Evolutionary conservation across 768 basidiomycete species (phyloP).

Genomic region (Glaciozyma antarctica): DNA sequence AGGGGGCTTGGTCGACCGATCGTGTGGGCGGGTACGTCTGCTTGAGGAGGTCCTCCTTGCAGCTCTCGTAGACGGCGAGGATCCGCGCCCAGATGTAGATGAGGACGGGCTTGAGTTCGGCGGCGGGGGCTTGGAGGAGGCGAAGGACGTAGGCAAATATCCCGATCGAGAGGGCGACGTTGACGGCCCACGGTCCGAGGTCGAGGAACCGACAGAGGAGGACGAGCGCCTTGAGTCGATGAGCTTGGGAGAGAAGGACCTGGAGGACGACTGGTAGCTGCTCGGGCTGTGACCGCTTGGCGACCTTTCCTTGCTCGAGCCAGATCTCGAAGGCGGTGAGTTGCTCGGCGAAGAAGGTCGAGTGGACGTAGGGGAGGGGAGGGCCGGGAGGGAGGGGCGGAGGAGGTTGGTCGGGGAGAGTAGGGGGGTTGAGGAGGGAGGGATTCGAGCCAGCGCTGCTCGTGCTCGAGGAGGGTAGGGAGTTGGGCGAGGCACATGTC

Average conservation of each 20-base stretch:
- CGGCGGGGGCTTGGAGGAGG: slow-evolving; percentile 84
- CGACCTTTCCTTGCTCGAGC: slow-evolving; percentile 80
- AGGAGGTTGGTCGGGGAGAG: slow-evolving; percentile 32
- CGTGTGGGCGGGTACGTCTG: slow-evolving; percentile 44
- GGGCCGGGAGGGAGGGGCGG: slow-evolving; percentile 41
- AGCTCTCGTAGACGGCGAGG: slow-evolving; percentile 86
- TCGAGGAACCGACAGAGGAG: slow-evolving; percentile 95
- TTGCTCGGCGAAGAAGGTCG: slow-evolving; percentile 89
- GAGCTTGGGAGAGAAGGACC: slow-evolving; percentile 89
- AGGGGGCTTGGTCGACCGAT: slow-evolving; percentile 36
- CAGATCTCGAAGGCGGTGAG: slow-evolving; percentile 96
- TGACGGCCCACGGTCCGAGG: slow-evolving; percentile 96
- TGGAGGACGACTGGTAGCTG: slow-evolving; percentile 97
- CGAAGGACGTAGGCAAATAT: slow-evolving; percentile 99
- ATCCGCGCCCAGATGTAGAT: slow-evolving; percentile 99
- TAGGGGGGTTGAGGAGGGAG: slow-evolving; percentile 31
- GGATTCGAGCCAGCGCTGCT: slow-evolving; percentile 37
- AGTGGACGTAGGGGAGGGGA: slow-evolving; percentile 68
- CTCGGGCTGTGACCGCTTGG: slow-evolving; percentile 61
- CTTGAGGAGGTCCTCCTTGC: slow-evolving; percentile 78
- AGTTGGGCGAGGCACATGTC: slow-evolving; percentile 88
- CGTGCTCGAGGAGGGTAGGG: slow-evolving; percentile 58
- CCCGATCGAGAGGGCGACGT: slow-evolving; percentile 87
- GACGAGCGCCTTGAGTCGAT: slow-evolving; percentile 88
- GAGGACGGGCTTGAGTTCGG: slow-evolving; percentile 89